Evolutionary conservation across 352 stramenopile species (phyloP).

Genomic region (Phytophthora pisi): DNA sequence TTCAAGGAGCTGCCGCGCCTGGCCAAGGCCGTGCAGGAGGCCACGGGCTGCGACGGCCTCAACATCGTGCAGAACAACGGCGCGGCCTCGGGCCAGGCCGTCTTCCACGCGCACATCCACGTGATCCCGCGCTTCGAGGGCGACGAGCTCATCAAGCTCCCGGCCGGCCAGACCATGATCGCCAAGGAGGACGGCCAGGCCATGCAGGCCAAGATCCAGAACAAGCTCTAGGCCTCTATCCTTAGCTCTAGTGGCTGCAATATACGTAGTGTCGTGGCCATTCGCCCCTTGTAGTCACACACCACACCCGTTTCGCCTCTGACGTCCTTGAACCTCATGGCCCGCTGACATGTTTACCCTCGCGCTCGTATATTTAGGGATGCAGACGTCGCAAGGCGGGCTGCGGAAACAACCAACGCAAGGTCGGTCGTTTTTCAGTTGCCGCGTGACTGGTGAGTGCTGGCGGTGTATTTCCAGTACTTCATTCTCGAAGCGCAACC

Average conservation of each 20-base stretch:
- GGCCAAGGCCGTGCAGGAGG: constrained; percentile 74
- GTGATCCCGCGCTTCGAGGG: constrained; percentile 76
- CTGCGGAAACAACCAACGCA: constrained; percentile 12
- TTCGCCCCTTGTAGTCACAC: not conserved
- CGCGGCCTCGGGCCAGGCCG: constrained; percentile 58
- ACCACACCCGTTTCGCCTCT: not conserved
- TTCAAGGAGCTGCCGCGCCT: constrained; percentile 81
- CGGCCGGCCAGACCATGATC: constrained; percentile 63
- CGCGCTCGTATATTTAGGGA: constrained; percentile 29
- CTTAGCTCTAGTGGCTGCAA: not conserved
- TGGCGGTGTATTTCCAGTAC: constrained; percentile 23
- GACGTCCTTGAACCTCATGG: constrained; percentile 9
- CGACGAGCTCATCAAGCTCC: constrained; percentile 66
- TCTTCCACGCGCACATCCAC: constrained; percentile 86
- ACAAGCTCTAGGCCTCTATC: constrained; percentile 49
- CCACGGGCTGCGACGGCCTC: constrained; percentile 67
- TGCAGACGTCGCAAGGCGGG: not conserved
- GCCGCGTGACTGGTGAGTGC: constrained; percentile 12
- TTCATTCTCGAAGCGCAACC: constrained; percentile 37
- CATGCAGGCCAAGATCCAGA: constrained; percentile 81
- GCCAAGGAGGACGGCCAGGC: constrained; percentile 58
- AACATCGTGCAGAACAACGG: constrained; percentile 90
- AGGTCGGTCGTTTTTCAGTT: constrained; percentile 23
- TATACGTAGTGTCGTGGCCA: too few species aligned
- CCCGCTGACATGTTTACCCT: constrained; percentile 16